Evolutionary conservation across 768 basidiomycete species (phyloP), one percentile per base, ranked within the genome.

Genomic region (Hygrocybe punicea): DNA sequence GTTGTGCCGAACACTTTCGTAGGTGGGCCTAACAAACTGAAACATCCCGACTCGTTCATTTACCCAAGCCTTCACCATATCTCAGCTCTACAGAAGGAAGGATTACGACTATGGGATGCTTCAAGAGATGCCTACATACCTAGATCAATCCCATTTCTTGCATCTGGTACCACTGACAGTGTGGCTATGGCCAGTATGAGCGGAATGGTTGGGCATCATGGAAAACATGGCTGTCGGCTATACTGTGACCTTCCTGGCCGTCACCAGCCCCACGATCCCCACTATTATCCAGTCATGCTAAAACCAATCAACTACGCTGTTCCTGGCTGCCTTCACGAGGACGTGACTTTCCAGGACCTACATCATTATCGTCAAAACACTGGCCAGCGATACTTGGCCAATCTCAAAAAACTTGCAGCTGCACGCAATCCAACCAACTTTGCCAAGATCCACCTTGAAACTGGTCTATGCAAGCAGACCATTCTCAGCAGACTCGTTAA

Each of bases 401-500:
- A 29, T 29, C 29, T 29, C 29, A 29, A 29, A 29, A 29, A 29
- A 29, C 29, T 29, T 29, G 29, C 29, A 29, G 29, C 29, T 29
- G 29, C 29, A 29, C 29, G 8, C 29, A 29, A 29, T 29, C 29
- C 29, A 17, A 55, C 54, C 25, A 46, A 59, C 19, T 78, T 69
- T 52, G 54, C 66, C n/a, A 39, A 56, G 2, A 25, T 44, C 4
- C 69, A 73, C 1, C 62, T 67, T 1, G 62, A 64, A 4, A 77
- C 73, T 1, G 77, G 77, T 0, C 63, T 79, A 9, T 63, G 51
- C 0, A 74, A 73, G 37, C 72, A 73, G 0, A 71, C 62, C 1
- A 64, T 81, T 11, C 68, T 81, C 23, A 62, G 63, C 16, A 74
- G 74, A 1, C 62, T 81, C 29, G 7, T 19, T 19, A 78, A 77